phyloP scores from a whole-genome alignment of 169 alveolate genomes.

The Cryptosporidium sp. region DNA sequence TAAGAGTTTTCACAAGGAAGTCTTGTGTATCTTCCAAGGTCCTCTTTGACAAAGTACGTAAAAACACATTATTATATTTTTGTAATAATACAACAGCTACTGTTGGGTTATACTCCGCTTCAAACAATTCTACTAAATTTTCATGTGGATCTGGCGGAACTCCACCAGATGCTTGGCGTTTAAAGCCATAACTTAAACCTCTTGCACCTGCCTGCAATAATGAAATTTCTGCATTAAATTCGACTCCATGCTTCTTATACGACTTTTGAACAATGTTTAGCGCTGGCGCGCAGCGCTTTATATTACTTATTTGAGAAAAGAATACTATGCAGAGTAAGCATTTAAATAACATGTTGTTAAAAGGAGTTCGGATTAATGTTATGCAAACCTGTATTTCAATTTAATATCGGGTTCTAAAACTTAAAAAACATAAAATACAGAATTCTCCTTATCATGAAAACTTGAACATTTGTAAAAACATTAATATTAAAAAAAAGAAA shows the following conservation, averaged over 20 bases:
- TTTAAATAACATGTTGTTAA: background rate
- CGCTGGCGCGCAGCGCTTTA: background rate
- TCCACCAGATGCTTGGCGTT: background rate
- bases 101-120: background rate
- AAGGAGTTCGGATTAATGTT: too few species aligned
- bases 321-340: background rate
- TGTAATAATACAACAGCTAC: too few species aligned
- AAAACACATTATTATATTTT: too few species aligned
- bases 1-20: too few species aligned
- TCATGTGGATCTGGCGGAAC: background rate
- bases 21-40: background rate
- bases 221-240: background rate
- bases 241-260: background rate
- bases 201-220: background rate
- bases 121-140: background rate
- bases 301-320: background rate
- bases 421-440: too few species aligned
- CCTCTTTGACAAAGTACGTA: background rate
- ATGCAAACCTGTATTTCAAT: too few species aligned
- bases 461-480: background rate
- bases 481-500: too few species aligned
- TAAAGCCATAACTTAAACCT: background rate
- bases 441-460: too few species aligned
- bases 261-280: too few species aligned
- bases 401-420: too few species aligned